Evolutionary conservation across 192 early-diverging fungal species (phyloP).

Genomic region (Diversispora eburnea): DNA sequence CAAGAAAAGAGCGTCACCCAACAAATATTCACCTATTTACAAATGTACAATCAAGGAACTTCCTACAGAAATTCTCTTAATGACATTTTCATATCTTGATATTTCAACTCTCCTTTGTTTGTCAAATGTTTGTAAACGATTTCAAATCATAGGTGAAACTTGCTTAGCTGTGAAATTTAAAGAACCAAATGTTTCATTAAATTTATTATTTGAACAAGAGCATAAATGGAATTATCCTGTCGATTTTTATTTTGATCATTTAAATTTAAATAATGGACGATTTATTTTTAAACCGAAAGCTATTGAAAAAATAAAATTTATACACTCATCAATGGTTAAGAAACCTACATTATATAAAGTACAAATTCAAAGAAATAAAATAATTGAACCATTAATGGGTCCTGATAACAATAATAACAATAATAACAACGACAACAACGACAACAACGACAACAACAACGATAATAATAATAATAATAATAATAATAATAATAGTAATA

Average conservation of each 20-base stretch:
- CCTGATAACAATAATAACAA: background rate
- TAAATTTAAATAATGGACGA: background rate
- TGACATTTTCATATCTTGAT: slow-evolving; percentile 2
- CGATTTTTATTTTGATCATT: background rate
- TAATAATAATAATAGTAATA: too few relatives aligned
- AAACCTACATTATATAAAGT: slow-evolving; percentile 9
- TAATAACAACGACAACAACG: background rate
- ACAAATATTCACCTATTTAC: too few relatives aligned
- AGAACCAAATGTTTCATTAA: background rate
- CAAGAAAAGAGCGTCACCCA: too few relatives aligned
- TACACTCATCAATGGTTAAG: background rate
- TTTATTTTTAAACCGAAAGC: slow-evolving; percentile 10
- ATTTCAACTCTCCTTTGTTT: background rate
- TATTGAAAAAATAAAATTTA: background rate
- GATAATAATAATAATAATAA: background rate
- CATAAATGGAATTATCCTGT: background rate
- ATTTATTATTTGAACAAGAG: slow-evolving; percentile 17
- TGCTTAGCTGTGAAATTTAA: slow-evolving; percentile 7
- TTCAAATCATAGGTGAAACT: background rate
- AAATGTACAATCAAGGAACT: background rate
- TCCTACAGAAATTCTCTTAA: slow-evolving; percentile 12
- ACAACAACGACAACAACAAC: background rate
- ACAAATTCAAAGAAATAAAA: background rate
- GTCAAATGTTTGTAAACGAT: slow-evolving; percentile 8
- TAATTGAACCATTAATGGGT: background rate